Evolutionary conservation across 768 basidiomycete species (phyloP).

Genomic region (Stropharia rugosoannulata): DNA sequence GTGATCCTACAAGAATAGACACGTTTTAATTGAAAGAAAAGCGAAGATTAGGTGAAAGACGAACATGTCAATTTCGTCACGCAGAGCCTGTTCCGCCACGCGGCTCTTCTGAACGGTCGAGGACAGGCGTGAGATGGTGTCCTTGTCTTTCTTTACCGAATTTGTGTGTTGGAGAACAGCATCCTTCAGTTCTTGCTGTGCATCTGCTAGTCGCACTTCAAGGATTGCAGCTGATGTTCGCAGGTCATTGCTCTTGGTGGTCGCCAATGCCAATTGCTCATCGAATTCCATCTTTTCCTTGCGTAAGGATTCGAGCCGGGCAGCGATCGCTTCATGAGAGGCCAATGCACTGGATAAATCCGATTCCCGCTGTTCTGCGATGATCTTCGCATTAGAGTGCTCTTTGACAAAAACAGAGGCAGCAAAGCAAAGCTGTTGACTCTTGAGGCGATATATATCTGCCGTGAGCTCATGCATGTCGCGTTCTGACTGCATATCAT

Average conservation of each 20-base stretch:
- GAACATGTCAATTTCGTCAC: conserved; percentile 68
- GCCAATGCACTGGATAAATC: conserved; percentile 41
- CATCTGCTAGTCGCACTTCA: conserved; percentile 20
- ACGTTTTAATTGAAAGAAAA: neutral
- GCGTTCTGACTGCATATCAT: conserved; percentile 5
- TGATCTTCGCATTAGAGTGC: conserved; percentile 23
- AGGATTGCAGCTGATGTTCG: conserved; percentile 18
- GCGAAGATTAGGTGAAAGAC: conserved; percentile 22
- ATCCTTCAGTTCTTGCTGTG: conserved; percentile 24
- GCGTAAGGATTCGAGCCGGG: conserved; percentile 39
- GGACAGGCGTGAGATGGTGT: conserved; percentile 46
- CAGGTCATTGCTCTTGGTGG: conserved; percentile 12
- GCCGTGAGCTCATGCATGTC: conserved; percentile 20
- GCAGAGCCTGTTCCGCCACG: conserved; percentile 66
- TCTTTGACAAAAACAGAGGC: conserved; percentile 28
- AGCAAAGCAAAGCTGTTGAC: conserved; percentile 32
- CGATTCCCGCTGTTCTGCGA: conserved; percentile 28
- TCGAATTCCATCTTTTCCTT: conserved; percentile 34
- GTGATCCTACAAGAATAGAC: conserved; percentile 30
- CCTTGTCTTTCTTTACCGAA: conserved; percentile 44
- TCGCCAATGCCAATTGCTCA: conserved; percentile 24
- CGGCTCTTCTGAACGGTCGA: conserved; percentile 52
- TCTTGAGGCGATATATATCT: conserved; percentile 36
- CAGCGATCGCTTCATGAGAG: conserved; percentile 40
- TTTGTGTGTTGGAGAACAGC: conserved; percentile 32